Evolutionary conservation across 2,329 filamentous ascomycete genomes (phyloP), one percentile per base, ranked within the genome.

Genomic region (Helicocarpus griseus): DNA sequence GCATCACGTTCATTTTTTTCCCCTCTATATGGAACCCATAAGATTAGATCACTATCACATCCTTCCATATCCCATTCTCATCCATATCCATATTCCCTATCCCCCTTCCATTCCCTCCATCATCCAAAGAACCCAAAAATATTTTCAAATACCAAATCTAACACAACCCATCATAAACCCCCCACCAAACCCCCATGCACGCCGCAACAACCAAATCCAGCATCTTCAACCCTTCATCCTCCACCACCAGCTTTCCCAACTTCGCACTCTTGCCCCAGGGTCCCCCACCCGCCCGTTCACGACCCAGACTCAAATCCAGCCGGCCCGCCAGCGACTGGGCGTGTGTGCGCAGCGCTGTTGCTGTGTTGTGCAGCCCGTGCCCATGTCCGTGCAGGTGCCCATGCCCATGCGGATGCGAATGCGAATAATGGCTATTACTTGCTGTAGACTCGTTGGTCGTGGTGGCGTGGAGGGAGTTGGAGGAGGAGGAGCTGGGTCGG

Each of bases 151-250:
- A 9, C 13, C 5, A 40, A 40, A 40, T 5, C 38, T 14, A 24
- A 13, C 26, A 46, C 11, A 46, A 24, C 50, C 62, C 66, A 71
- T 63, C 69, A 79, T 89, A 96, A 3, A 87, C 82, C 60, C 83
- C 83, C 90, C 91, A 97, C 88, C 90, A 98, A 14, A 97, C 73
- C 1, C 87, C 89, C 70, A 98, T 80, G 64, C 95, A 96, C 9
- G 89, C 86, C 3, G 91, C 88, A 19, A 98, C 88, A 0, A 95
- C 75, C 53, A 98, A 68, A 73, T 98, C 93, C 61, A 97, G 69
- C 91, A 98, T 97, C 73, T 95, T 95, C 57, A 95, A 71, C 0
- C 93, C 93, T 61, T 95, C 90, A 51, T 91, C 83, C 60, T 89
- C 81, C 35, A 98, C 78, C 48, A 97, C 89, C 48, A 98, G 73